phyloP scores from a whole-genome alignment of 2,329 filamentous ascomycete species.

The Diplodia corticola region DNA sequence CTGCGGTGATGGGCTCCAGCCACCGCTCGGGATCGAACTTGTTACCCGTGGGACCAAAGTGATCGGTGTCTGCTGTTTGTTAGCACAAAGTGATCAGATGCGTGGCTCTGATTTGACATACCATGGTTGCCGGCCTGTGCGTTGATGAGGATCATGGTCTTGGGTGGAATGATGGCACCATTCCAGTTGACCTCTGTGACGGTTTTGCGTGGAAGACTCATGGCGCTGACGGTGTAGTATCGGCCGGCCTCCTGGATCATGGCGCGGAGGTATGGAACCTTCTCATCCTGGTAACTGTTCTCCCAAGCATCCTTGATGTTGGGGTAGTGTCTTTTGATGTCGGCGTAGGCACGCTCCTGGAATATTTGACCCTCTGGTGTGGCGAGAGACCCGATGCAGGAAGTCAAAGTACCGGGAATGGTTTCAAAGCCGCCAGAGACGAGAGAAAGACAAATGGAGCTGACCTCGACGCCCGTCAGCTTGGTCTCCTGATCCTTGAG shows the following conservation, averaged over 20 bases:
- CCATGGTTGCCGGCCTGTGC: slow-evolving; percentile 57
- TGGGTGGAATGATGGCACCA: slow-evolving; percentile 52
- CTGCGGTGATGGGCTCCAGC: slow-evolving; percentile 39
- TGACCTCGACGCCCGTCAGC: slow-evolving; percentile 54
- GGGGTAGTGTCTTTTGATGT: slow-evolving; percentile 52
- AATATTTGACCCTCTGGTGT: slow-evolving; percentile 52
- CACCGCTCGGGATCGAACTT: slow-evolving; percentile 54
- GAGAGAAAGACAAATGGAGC: slow-evolving; percentile 54
- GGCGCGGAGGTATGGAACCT: slow-evolving; percentile 50
- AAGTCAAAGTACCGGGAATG: slow-evolving; percentile 56
- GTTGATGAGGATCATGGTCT: slow-evolving; percentile 58
- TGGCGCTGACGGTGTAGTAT: slow-evolving; percentile 56
- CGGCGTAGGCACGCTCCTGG: slow-evolving; percentile 55
- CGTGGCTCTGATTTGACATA: slow-evolving; percentile 28
- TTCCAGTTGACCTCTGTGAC: slow-evolving; percentile 54
- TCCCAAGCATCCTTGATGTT: slow-evolving; percentile 51
- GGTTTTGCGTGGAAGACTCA: slow-evolving; percentile 55
- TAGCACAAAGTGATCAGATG: not conserved
- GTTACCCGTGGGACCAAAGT: slow-evolving; percentile 50
- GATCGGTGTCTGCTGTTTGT: slow-evolving; percentile 44
- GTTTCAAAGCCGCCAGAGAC: slow-evolving; percentile 58
- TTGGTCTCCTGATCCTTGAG: slow-evolving; percentile 57
- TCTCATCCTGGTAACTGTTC: slow-evolving; percentile 47
- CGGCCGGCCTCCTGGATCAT: slow-evolving; percentile 56
- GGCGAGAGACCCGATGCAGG: slow-evolving; percentile 52